Percentiles rank a stretch among this genome's conserved stretches.
Conservation (phyloP, 768 basidiomycete genomes). For the Hydnomerulius pinastri region DNA sequence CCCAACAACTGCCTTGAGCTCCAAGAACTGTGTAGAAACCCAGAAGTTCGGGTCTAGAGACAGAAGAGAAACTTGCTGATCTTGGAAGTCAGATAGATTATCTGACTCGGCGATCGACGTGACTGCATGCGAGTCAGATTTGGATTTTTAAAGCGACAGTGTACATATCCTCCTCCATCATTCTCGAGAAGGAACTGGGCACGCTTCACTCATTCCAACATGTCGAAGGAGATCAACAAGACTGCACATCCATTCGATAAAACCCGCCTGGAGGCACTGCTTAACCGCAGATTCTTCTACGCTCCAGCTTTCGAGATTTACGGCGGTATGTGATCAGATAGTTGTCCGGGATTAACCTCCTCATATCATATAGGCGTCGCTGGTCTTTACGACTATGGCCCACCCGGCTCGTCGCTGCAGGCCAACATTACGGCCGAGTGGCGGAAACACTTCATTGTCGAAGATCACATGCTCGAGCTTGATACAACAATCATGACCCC, state of each 20-base stretch:
- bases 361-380: conserved; percentile 72
- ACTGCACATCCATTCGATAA: conserved; percentile 88
- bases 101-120: conserved; percentile 10
- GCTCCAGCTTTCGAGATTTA: conserved; percentile 99
- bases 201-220: conserved; percentile 25
- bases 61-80: not conserved
- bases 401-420: conserved; percentile 92
- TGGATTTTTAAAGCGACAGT: conserved; percentile 9
- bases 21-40: not conserved
- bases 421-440: conserved; percentile 97
- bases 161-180: not conserved
- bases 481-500: conserved; percentile 99
- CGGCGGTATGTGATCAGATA: conserved; percentile 62
- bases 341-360: not conserved
- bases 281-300: conserved; percentile 94
- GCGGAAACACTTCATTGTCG: conserved; percentile 97
- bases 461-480: conserved; percentile 97
- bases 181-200: not conserved
- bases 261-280: conserved; percentile 75
- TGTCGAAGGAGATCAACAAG: conserved; percentile 63
- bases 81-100: conserved; percentile 8
- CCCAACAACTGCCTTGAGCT: not conserved
- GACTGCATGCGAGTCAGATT: conserved; percentile 29
- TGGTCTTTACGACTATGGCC: conserved; percentile 97
- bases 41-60: not conserved